phyloP scores from a whole-genome alignment of 2,329 filamentous ascomycete species.

The Botrytis byssoidea region DNA sequence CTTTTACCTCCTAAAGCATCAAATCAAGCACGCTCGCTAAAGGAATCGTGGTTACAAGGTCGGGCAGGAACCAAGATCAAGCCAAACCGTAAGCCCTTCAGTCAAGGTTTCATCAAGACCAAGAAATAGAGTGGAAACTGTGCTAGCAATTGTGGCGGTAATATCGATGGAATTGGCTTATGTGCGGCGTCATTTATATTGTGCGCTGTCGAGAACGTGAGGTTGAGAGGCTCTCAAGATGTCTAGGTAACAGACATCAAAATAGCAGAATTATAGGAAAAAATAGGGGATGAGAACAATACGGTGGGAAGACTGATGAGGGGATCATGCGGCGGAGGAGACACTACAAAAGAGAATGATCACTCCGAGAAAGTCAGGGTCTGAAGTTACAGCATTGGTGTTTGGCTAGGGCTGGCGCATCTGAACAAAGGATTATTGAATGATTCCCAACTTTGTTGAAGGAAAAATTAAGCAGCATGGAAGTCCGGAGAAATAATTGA shows the following conservation, averaged over 20 bases:
- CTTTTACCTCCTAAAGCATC: constrained; percentile 36
- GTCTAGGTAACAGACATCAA: background rate
- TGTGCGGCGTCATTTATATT: background rate
- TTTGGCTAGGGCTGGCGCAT: background rate
- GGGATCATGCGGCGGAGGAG: background rate
- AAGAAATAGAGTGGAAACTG: constrained; percentile 25
- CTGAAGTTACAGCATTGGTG: background rate
- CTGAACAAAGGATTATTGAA: background rate
- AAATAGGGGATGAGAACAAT: background rate
- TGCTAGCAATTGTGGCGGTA: background rate
- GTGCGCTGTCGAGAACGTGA: background rate
- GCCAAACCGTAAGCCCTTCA: constrained; percentile 30
- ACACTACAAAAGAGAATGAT: background rate
- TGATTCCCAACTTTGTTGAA: constrained; percentile 1
- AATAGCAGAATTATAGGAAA: background rate
- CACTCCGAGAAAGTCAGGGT: background rate
- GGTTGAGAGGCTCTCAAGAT: background rate
- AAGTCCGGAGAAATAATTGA: background rate
- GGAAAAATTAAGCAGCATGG: background rate
- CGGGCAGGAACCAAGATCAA: constrained; percentile 26
- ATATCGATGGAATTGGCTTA: background rate
- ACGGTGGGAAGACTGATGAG: background rate
- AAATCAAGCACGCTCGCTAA: constrained; percentile 29
- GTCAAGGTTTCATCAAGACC: constrained; percentile 30
- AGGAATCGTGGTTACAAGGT: constrained; percentile 37